Percentiles rank a stretch among this genome's conserved stretches.
phyloP scores from a whole-genome alignment of 2,329 filamentous ascomycete genomes.

The Pseudocercospora macadamiae region DNA sequence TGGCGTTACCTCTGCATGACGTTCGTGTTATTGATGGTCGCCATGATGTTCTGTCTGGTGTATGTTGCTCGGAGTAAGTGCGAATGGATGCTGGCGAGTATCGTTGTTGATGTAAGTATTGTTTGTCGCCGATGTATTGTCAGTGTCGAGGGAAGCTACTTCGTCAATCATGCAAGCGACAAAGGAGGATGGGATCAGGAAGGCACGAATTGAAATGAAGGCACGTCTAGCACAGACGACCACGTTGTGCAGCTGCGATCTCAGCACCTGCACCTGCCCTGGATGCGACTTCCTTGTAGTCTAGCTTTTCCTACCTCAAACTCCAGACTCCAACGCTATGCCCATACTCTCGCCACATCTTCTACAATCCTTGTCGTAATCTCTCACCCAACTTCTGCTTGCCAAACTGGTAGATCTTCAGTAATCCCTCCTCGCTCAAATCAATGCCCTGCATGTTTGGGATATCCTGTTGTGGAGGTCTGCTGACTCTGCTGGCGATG shows the following conservation, averaged over 20 bases:
- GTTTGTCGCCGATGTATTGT: background rate
- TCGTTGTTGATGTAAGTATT: background rate
- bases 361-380: constrained; percentile 77
- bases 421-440: constrained; percentile 90
- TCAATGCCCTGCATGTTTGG: constrained; percentile 89
- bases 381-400: constrained; percentile 89
- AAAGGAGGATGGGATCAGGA: background rate
- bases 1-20: background rate
- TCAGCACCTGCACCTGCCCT: too few species aligned
- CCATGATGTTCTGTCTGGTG: background rate
- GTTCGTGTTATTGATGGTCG: background rate
- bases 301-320: constrained; percentile 3
- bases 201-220: background rate
- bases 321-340: constrained; percentile 22
- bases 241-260: constrained; percentile 2
- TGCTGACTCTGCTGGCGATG: constrained; percentile 88
- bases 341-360: background rate
- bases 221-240: background rate
- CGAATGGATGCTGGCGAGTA: background rate
- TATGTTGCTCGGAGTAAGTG: too few species aligned
- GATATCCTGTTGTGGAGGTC: constrained; percentile 86
- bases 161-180: background rate
- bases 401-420: constrained; percentile 92
- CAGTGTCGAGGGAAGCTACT: background rate
- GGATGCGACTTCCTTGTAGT: background rate